These are phyloP conservation scores for Penstemon eatonii DNA, from an alignment of 257 asterid genomes.

Conservation along the genomic window DNA sequence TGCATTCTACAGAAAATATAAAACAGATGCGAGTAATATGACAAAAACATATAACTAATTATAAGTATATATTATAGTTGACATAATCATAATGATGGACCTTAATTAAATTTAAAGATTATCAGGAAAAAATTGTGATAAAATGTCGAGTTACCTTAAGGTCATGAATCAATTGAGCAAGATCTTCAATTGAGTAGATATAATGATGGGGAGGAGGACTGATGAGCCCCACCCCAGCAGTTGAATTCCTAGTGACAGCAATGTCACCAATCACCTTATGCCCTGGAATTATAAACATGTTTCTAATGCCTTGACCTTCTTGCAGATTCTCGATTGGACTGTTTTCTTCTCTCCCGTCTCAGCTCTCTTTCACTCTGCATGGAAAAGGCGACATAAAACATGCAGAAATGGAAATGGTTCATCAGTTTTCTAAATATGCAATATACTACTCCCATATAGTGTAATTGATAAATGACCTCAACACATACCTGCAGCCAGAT, in stretches of 20 bases:
- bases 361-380: conserved; percentile 87
- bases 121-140: neutral
- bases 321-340: conserved; percentile 97
- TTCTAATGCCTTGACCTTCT: conserved; percentile 95
- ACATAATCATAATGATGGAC: conserved; percentile 10
- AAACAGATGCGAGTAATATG: neutral
- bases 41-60: neutral
- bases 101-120: neutral
- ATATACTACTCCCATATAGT: no score
- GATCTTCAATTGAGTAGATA: conserved; percentile 97
- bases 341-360: conserved; percentile 93
- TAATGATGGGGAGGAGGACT: conserved; percentile 99
- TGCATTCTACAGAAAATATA: conserved; percentile 59
- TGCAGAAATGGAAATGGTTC: no score
- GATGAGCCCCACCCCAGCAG: conserved; percentile 97
- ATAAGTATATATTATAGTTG: neutral
- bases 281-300: conserved; percentile 92
- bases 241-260: conserved; percentile 94
- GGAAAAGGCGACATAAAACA: no score
- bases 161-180: conserved; percentile 96
- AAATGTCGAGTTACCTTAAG: conserved; percentile 62
- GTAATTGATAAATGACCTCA: neutral
- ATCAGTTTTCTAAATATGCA: no score
- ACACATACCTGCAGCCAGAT: conserved; percentile 68
- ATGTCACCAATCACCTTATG: conserved; percentile 98